Evolutionary conservation across 148 eudicot genomes (phyloP).

Genomic region (Polygonum aviculare): DNA sequence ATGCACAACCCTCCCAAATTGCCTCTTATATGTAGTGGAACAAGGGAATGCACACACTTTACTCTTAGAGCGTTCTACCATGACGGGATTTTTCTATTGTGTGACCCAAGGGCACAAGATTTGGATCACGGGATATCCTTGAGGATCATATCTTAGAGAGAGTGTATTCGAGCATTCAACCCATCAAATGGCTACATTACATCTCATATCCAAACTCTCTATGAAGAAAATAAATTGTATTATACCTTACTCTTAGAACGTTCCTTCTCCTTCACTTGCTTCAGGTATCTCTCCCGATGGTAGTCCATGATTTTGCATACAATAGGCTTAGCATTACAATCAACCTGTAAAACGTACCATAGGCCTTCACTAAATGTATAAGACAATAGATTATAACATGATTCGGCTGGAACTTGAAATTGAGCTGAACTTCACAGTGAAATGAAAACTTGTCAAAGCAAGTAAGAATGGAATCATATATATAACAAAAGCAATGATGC

Average conservation of each 20-base stretch:
- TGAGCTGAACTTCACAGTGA: not conserved
- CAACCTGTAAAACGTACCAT: constrained; percentile 35
- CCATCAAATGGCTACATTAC: not conserved
- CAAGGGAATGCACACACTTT: not conserved
- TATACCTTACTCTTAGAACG: constrained; percentile 60
- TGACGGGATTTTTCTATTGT: too few species aligned
- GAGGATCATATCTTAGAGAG: not conserved
- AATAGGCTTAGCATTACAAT: constrained; percentile 48
- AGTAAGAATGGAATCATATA: not conserved
- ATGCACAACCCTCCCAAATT: not conserved
- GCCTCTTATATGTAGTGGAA: not conserved
- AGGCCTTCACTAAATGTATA: not conserved
- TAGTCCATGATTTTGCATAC: constrained; percentile 75
- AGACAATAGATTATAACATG: not conserved
- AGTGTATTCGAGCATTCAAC: not conserved
- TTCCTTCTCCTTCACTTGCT: constrained; percentile 48
- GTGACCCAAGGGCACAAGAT: not conserved
- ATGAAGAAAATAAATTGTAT: constrained; percentile 3
- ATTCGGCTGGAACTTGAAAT: not conserved
- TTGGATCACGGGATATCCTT: not conserved
- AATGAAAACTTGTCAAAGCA: not conserved
- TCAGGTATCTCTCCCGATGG: constrained; percentile 44
- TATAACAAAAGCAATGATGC: not conserved
- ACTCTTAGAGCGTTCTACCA: too few species aligned
- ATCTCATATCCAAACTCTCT: not conserved